These are phyloP conservation scores for Pseudocohnilembus persalinus DNA, from an alignment of 169 alveolate species.

Conservation along the genomic window DNA sequence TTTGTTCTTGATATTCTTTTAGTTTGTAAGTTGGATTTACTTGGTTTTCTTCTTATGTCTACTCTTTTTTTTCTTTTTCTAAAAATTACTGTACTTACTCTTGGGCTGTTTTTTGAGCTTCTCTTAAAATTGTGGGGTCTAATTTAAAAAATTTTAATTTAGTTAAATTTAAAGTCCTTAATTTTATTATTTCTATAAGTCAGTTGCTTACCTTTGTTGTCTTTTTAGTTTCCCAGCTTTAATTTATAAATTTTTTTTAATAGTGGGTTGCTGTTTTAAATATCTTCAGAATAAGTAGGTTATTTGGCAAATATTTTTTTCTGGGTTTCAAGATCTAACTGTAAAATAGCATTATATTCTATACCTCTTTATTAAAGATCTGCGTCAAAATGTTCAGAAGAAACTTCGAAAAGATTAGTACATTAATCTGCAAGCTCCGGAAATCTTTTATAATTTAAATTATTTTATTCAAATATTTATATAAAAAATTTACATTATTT, in stretches of 20 bases:
- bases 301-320: constrained; percentile 64
- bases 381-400: constrained; percentile 82
- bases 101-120: constrained; percentile 5
- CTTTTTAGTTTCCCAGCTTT: constrained; percentile 58
- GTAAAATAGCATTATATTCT: constrained; percentile 73
- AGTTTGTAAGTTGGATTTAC: constrained; percentile 3
- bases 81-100: constrained; percentile 32
- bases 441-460: constrained; percentile 51
- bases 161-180: constrained; percentile 20
- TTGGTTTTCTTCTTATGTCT: background rate
- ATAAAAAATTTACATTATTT: no score
- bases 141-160: constrained; percentile 7
- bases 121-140: constrained; percentile 20
- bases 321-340: constrained; percentile 50
- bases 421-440: constrained; percentile 30
- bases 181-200: constrained; percentile 20
- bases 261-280: constrained; percentile 62
- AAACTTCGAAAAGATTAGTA: constrained; percentile 61
- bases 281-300: constrained; percentile 75
- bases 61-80: constrained; percentile 34
- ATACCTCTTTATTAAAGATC: constrained; percentile 87
- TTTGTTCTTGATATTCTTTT: constrained; percentile 2
- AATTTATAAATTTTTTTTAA: constrained; percentile 65
- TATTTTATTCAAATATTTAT: no score
- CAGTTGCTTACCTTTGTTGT: constrained; percentile 42